These are phyloP conservation scores for Aureobasidium sp. DNA, from an alignment of 2,329 filamentous ascomycete species.

Conservation along the genomic window DNA sequence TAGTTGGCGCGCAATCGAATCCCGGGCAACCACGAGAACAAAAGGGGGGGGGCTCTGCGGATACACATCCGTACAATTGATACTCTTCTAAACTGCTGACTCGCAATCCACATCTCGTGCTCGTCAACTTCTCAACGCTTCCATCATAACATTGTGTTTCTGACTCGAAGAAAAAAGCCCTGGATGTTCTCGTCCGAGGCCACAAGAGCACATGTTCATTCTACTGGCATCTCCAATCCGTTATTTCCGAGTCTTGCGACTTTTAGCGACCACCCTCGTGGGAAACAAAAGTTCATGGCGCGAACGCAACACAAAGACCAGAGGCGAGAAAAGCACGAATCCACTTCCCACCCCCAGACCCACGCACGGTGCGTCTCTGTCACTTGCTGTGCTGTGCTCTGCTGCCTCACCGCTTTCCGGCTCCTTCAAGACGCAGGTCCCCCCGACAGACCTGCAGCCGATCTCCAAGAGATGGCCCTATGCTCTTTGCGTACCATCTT, in stretches of 20 bases:
- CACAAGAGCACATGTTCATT: slow-evolving; percentile 6
- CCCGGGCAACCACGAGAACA: slow-evolving; percentile 2
- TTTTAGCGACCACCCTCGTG: slow-evolving; percentile 5
- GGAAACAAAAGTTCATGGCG: slow-evolving; percentile 6
- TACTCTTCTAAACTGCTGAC: slow-evolving; percentile 6
- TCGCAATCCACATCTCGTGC: background rate
- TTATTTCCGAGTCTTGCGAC: slow-evolving; percentile 5
- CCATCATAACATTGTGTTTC: background rate
- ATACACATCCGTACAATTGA: background rate
- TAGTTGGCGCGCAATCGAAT: slow-evolving; percentile 1
- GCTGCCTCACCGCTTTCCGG: slow-evolving; percentile 9
- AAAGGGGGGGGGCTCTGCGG: slow-evolving; percentile 5
- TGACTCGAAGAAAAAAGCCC: slow-evolving; percentile 5
- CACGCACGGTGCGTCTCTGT: slow-evolving; percentile 11
- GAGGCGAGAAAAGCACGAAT: background rate
- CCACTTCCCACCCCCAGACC: slow-evolving; percentile 14
- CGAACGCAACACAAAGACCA: slow-evolving; percentile 3
- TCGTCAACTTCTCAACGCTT: slow-evolving; percentile 5
- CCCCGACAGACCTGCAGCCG: slow-evolving; percentile 7
- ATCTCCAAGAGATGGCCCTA: background rate
- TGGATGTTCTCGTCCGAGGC: background rate
- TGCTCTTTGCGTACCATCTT: background rate
- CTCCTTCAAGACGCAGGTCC: slow-evolving; percentile 9
- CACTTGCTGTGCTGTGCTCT: slow-evolving; percentile 6
- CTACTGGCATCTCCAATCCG: background rate